Evolutionary conservation across 176 grass and related monocot species (phyloP).

Genomic region (Elaeis guineensis): DNA sequence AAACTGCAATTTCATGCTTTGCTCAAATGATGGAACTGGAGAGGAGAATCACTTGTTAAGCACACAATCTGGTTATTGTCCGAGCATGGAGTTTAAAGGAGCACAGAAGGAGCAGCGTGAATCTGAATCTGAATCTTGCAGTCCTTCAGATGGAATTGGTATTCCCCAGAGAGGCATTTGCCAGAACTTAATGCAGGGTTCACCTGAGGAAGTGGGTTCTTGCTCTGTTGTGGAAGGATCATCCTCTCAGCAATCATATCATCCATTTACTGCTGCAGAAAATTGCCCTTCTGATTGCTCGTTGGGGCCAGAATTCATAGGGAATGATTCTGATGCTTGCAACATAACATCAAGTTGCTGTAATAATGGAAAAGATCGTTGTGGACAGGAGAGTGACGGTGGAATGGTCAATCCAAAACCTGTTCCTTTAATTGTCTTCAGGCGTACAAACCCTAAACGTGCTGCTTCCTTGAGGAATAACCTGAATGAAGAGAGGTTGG

Average conservation of each 20-base stretch:
- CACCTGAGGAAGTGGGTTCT: conserved; percentile 3
- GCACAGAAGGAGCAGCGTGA: no score
- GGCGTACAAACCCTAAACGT: conserved; percentile 75
- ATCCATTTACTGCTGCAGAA: neutral
- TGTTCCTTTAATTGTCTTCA: conserved; percentile 39
- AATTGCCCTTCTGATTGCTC: no score
- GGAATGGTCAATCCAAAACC: conserved; percentile 20
- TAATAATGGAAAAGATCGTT: conserved; percentile 2
- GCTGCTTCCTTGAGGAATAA: conserved; percentile 49
- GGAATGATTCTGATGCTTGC: no score
- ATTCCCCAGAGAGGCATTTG: neutral
- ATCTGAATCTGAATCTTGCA: no score
- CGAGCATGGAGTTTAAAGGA: no score
- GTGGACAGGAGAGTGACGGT: conserved; percentile 12
- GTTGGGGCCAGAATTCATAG: no score
- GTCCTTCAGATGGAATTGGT: no score
- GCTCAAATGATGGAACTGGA: no score
- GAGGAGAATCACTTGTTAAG: no score
- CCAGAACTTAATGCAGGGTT: neutral
- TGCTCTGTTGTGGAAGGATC: conserved; percentile 3
- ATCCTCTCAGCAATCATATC: conserved; percentile 3
- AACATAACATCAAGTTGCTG: conserved; percentile 5
- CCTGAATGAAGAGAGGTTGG: conserved; percentile 32
- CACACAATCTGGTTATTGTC: no score
- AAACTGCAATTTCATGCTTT: no score